Conservation (phyloP, 2,329 filamentous ascomycete genomes). For the Colletotrichum gloeosporioides region DNA sequence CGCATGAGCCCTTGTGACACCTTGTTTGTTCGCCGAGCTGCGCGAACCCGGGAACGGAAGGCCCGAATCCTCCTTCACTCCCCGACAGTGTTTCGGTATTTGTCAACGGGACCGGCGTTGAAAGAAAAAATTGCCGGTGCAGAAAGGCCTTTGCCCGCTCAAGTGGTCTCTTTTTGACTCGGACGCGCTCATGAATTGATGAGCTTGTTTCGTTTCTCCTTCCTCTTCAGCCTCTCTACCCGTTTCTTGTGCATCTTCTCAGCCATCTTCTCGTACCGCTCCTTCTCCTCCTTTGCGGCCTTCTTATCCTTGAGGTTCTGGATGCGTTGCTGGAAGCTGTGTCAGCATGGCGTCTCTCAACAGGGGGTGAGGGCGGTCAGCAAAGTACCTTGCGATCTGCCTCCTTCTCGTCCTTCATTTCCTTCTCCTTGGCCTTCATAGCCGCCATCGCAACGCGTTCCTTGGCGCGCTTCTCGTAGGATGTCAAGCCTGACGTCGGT, state of each 20-base stretch:
- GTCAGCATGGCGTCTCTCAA: neutral
- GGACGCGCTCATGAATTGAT: slow-evolving; percentile 62
- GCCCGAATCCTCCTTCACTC: slow-evolving; percentile 5
- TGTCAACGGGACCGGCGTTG: neutral
- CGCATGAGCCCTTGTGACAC: slow-evolving; percentile 7
- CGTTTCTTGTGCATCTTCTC: slow-evolving; percentile 98
- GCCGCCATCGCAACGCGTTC: slow-evolving; percentile 72
- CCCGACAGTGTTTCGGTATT: slow-evolving; percentile 7
- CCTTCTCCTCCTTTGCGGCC: slow-evolving; percentile 89
- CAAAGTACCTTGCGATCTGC: slow-evolving; percentile 76
- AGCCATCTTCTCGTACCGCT: slow-evolving; percentile 90
- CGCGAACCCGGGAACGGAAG: neutral
- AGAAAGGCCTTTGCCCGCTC: neutral
- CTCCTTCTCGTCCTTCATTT: slow-evolving; percentile 96
- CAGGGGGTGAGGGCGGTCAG: neutral
- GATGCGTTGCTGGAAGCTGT: slow-evolving; percentile 66
- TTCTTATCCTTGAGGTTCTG: slow-evolving; percentile 84
- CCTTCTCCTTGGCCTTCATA: slow-evolving; percentile 92
- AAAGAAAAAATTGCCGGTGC: neutral
- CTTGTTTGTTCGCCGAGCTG: slow-evolving; percentile 7
- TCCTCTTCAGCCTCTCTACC: slow-evolving; percentile 89
- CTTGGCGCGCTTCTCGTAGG: slow-evolving; percentile 78
- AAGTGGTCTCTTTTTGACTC: neutral
- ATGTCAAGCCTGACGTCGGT: slow-evolving; percentile 76
- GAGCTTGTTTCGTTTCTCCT: slow-evolving; percentile 95